Conservation (phyloP, 805 yeast species). For the Candida succiphila region DNA sequence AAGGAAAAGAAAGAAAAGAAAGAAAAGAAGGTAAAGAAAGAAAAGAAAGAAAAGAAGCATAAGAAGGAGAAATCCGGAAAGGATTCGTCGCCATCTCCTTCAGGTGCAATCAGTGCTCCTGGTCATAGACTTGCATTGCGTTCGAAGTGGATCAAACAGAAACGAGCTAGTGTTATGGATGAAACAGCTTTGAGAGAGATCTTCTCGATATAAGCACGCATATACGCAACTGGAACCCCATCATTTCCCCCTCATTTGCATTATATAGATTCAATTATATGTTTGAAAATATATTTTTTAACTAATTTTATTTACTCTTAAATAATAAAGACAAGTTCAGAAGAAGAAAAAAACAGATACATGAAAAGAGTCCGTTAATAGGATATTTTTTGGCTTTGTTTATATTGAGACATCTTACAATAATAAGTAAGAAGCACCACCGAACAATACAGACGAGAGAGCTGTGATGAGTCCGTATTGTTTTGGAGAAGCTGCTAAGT, state of each 20-base stretch:
- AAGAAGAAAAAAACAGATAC: too few relatives aligned
- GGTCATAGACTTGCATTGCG: conserved; percentile 70
- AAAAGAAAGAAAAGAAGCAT: conserved; percentile 15
- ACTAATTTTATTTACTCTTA: background rate
- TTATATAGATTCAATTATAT: too few relatives aligned
- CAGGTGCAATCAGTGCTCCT: too few relatives aligned
- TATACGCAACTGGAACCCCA: too few relatives aligned
- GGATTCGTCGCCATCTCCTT: conserved; percentile 15
- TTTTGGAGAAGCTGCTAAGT: conserved; percentile 7
- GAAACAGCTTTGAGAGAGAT: conserved; percentile 84
- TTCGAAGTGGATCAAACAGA: conserved; percentile 81
- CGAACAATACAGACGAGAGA: conserved; percentile 28
- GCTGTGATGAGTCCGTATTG: conserved; percentile 25
- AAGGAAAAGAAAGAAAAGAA: conserved; percentile 18
- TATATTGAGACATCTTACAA: too few relatives aligned
- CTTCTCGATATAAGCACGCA: too few relatives aligned
- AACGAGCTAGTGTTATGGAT: conserved; percentile 87
- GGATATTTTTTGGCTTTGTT: too few relatives aligned
- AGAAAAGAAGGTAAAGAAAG: conserved; percentile 20
- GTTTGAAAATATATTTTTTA: too few relatives aligned
- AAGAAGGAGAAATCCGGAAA: background rate
- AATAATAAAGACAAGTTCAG: too few relatives aligned
- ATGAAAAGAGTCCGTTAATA: too few relatives aligned
- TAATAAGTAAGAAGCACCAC: conserved; percentile 39
- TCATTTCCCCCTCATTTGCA: too few relatives aligned